Base-by-base conservation (phyloP, 179 eudicot species). In the Spinacia oleracea region DNA sequence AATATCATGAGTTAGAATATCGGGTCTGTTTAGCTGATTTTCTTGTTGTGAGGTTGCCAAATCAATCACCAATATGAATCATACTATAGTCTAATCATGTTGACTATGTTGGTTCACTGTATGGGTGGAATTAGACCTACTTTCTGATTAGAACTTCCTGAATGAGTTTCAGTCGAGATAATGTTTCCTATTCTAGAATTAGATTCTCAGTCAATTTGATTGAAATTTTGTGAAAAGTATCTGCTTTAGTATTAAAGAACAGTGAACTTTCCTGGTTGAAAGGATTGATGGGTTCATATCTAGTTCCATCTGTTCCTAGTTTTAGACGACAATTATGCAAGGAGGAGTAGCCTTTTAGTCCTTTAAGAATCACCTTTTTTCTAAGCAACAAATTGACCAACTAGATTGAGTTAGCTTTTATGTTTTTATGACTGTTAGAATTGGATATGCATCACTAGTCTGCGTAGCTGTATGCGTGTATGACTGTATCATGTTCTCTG, bases 201-300 rank as follows among this genome's bases (percentile, higher is more conserved):
- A 60, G 86, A 84, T 84, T 83, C 83, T 73, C 55, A 35, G 51
- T 68, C 79, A 69, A 80, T 48, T 73, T 74, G 83, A 59, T 69
- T 42, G 8, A 42, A 42, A 69, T 76, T 83, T 27, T 59, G 25
- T 7, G 29, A 53, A 32, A 64, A 67, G 80, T 56, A 58, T 84
- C 77, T 81, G 27, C 45, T 79, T 74, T 45, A 8, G 55, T 38
- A 8, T 45, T 46, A 29, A 53, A 71, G 74, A 46, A 46, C 43
- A 72, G 62, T 72, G 27, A 53, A 50, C 63, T 72, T 72, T 72
- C 75, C 75, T 51, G 75, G 75, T 31, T 72, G 70, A 66, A 34
- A 35, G 46, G 35, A 21, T 20, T 34, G 75, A 51, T 32, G 42
- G 42, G 45, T 72, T 32, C 75, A 51, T 21, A 31, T 72, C 4